Conservation (phyloP, 2,329 filamentous ascomycete species). For the Trichoderma atroviride region DNA sequence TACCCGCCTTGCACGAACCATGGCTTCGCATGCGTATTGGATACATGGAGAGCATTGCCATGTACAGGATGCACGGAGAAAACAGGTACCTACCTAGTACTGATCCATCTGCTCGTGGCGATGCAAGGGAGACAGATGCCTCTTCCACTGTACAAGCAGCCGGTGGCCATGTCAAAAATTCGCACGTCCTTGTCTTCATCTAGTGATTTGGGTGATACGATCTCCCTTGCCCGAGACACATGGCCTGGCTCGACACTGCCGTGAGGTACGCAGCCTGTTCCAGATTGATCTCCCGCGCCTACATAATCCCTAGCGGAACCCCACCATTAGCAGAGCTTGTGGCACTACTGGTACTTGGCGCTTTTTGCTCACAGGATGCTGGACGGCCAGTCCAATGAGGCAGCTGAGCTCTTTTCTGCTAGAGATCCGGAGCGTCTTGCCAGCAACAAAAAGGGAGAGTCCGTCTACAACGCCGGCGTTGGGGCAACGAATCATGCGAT, state of each 20-base stretch:
- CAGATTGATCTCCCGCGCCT: slow-evolving; percentile 29
- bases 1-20: slow-evolving; percentile 8
- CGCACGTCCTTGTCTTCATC: background rate
- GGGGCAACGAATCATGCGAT: background rate
- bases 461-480: background rate
- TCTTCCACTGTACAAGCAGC: background rate
- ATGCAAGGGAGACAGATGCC: slow-evolving; percentile 9
- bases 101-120: background rate
- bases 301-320: slow-evolving; percentile 19
- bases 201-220: slow-evolving; percentile 5
- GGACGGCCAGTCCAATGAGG: slow-evolving; percentile 5
- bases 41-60: background rate
- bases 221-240: slow-evolving; percentile 26
- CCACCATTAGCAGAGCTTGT: background rate
- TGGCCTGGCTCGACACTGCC: slow-evolving; percentile 18
- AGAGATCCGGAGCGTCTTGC: background rate
- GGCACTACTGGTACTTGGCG: slow-evolving; percentile 1
- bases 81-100: background rate
- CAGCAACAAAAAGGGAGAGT: background rate
- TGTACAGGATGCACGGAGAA: background rate
- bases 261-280: slow-evolving; percentile 24
- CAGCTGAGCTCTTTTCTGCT: background rate
- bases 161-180: background rate
- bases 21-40: background rate
- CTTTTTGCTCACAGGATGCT: slow-evolving; percentile 5